Conservation (phyloP, 164 flowering plant genomes). For the Sextonia rubra region DNA sequence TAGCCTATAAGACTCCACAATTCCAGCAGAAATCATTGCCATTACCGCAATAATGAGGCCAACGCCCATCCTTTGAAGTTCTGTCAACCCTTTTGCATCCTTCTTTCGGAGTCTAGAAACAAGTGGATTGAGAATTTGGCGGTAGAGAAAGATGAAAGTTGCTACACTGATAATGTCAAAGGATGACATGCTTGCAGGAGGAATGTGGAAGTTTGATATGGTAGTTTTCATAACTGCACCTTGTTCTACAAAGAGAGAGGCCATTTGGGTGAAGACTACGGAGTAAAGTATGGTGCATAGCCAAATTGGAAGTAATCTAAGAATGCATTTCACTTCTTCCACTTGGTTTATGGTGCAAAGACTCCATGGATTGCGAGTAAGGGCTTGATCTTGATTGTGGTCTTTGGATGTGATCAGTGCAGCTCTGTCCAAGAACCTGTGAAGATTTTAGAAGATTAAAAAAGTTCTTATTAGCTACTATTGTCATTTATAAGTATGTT, state of each 20-base stretch:
- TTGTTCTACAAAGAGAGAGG: slow-evolving; percentile 89
- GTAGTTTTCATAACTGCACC: slow-evolving; percentile 82
- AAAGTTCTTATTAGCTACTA: too few species aligned
- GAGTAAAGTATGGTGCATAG: slow-evolving; percentile 89
- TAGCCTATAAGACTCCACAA: slow-evolving; percentile 65
- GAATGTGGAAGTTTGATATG: slow-evolving; percentile 51
- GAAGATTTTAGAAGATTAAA: not conserved
- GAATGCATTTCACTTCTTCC: slow-evolving; percentile 88
- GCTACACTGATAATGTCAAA: slow-evolving; percentile 87
- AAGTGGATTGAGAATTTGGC: slow-evolving; percentile 60
- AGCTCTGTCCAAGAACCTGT: slow-evolving; percentile 85
- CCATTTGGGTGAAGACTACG: slow-evolving; percentile 89
- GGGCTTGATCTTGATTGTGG: slow-evolving; percentile 16
- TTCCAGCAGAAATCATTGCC: slow-evolving; percentile 81
- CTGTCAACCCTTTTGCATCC: slow-evolving; percentile 49
- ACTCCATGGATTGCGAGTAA: slow-evolving; percentile 46
- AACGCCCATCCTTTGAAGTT: slow-evolving; percentile 87
- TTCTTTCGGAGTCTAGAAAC: slow-evolving; percentile 38
- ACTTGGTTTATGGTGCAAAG: slow-evolving; percentile 80
- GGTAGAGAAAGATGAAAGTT: slow-evolving; percentile 57
- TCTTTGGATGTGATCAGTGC: slow-evolving; percentile 51
- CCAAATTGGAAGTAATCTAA: slow-evolving; percentile 86
- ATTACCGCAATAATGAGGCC: slow-evolving; percentile 68
- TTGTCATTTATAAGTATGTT: too few species aligned
- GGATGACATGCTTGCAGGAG: slow-evolving; percentile 92